Base-by-base conservation (phyloP, 495 filamentous ascomycete genomes). In the Annulohypoxylon moriforme region DNA sequence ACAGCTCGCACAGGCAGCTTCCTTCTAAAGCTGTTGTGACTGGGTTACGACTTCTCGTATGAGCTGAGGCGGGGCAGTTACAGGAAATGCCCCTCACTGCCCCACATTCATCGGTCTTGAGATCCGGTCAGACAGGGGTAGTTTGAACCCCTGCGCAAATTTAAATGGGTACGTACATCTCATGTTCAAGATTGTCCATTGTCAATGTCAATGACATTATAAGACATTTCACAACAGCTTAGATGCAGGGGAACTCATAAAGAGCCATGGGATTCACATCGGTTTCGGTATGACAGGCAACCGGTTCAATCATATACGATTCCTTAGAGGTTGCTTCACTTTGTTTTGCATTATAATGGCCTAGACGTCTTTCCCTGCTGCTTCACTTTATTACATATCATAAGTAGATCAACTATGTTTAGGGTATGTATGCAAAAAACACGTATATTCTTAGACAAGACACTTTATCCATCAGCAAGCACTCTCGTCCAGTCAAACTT, bases 401-500 rank as follows among this genome's bases (percentile, higher is more conserved):
- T 55, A 31, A 2, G 11, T 10, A 7, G 3, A 20, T n/a, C n/a
- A 24, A 33, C n/a, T n/a, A 34, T 34, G 10, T 31, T 44, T 40
- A n/a, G 36, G 13, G 36, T 40, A 29, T 53, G 50, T 6, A 33
- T 29, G 14, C 33, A 42, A n/a, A 10, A 36, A 36, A 36, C 33
- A 25, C 31, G 0, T 20, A 16, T 24, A 65, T 40, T 20, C 16
- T 20, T 14, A 38, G 14, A n/a, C 10, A 33, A 44, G 24, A 33
- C 14, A 38, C 52, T 53, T 74, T 49, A 76, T 4, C 69, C 80
- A 59, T 83, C 85, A 18, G 83, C 75, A 36, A 99, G 80, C 25
- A 94, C 89, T 75, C 90, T 89, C 18, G 96, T 98, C 96, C 96
- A 99, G 83, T 99, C 96, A 79, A 93, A 98, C 81, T 94, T 93